Base-by-base conservation (phyloP, 2,329 filamentous ascomycete genomes). In the Colletotrichum sp. region DNA sequence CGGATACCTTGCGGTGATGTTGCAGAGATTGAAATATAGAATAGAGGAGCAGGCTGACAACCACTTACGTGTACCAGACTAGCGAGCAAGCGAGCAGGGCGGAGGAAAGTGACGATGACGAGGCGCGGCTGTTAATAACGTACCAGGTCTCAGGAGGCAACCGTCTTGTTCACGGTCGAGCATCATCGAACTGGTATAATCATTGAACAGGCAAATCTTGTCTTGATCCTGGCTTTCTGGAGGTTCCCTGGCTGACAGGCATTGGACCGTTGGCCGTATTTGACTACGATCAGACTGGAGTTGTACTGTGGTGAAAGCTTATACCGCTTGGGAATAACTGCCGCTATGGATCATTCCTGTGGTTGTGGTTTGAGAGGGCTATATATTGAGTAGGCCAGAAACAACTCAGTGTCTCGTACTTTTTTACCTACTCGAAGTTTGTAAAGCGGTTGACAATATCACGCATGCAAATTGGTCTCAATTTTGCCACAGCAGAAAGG, bases 291-390 rank as follows among this genome's bases (percentile, higher is more conserved):
- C 3, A 52, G n/a, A 52, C 43, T 52, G 9, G 43, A 21, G 43
- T 52, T 21, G 43, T 7, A 10, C n/a, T 52, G 43, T 3, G 12
- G 43, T 12, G 38, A 12, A n/a, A 43, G 16, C 16, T 18, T 10
- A 43, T 43, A 43, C 18, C 3, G 38, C 38, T 43, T 43, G 38
- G 5, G 3, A 43, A 43, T 18, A 0, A 6, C 38, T 43, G 16
- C 38, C 16, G 38, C 38, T 18, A 18, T 43, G 38, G 18, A 43
- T 43, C 8, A n/a, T n/a, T 18, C 2, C 43, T 48, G 18, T 12
- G 21, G 43, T 21, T 0, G 18, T 12, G 0, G 6, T n/a, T 1
- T 48, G n/a, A 21, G 43, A 48, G 18, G 32, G 0, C 6, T 7
- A 18, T 43, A n/a, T n/a, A 6, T 43, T 43, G 5, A 36, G 0